Conservation (phyloP, 1,284 basidiomycete genomes). For the Macrocybe sp. region DNA sequence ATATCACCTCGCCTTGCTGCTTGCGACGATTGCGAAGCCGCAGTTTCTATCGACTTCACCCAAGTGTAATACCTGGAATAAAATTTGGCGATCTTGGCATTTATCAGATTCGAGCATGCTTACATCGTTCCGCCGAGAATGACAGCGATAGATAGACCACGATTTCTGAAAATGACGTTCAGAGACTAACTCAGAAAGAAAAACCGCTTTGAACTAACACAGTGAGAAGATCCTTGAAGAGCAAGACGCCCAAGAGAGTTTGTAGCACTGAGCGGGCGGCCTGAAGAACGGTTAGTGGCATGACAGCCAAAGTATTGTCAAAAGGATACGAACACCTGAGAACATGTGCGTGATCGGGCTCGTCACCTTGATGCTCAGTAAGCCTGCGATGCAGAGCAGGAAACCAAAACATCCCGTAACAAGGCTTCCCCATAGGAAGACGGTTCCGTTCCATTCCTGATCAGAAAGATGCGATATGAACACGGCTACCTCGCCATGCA, state of each 20-base stretch:
- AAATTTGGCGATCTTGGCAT: background rate
- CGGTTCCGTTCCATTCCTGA: conserved; percentile 42
- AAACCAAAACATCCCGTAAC: conserved; percentile 73
- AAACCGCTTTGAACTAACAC: conserved; percentile 36
- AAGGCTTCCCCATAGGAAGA: conserved; percentile 59
- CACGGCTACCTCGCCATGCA: conserved; percentile 46
- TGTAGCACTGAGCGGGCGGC: conserved; percentile 71
- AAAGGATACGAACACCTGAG: conserved; percentile 49
- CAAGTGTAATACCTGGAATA: conserved; percentile 56
- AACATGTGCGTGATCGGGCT: conserved; percentile 76
- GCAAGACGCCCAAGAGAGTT: conserved; percentile 63
- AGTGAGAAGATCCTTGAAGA: conserved; percentile 63
- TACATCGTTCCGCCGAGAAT: conserved; percentile 63
- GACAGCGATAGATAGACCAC: conserved; percentile 52
- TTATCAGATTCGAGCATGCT: conserved; percentile 14
- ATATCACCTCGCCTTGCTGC: conserved; percentile 26
- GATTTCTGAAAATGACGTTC: conserved; percentile 38
- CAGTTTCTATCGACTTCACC: conserved; percentile 49
- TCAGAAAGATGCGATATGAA: conserved; percentile 33
- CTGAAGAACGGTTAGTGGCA: conserved; percentile 25
- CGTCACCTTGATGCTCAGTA: conserved; percentile 69
- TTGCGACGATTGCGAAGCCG: conserved; percentile 26
- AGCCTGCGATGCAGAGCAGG: conserved; percentile 63
- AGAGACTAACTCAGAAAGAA: background rate
- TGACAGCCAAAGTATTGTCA: conserved; percentile 3